Evolutionary conservation across 2,329 filamentous ascomycete species (phyloP).

Genomic region (Fusarium continuum): DNA sequence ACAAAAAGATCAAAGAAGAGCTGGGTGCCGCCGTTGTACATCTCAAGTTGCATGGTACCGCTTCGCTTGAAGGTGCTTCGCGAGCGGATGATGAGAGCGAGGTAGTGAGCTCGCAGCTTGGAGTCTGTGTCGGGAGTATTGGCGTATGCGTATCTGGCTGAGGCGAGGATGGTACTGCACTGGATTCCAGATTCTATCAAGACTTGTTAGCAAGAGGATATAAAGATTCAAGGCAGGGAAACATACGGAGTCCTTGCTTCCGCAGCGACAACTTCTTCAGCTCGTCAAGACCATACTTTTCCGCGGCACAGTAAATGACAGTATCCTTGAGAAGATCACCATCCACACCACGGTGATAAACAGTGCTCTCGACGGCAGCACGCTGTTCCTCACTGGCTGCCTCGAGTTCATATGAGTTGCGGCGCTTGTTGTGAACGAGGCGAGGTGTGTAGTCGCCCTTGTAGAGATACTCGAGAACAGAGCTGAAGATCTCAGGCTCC

Average conservation of each 20-base stretch:
- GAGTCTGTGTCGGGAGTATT: constrained; percentile 90
- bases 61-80: constrained; percentile 90
- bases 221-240: background rate
- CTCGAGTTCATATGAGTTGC: constrained; percentile 85
- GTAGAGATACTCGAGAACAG: constrained; percentile 89
- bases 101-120: constrained; percentile 89
- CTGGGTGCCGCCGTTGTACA: constrained; percentile 83
- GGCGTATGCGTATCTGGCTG: constrained; percentile 88
- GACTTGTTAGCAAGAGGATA: constrained; percentile 1
- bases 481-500: constrained; percentile 90
- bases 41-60: constrained; percentile 94
- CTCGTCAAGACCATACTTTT: constrained; percentile 83
- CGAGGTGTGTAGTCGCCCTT: constrained; percentile 93
- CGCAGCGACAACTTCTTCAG: constrained; percentile 85
- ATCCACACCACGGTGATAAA: constrained; percentile 72
- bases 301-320: constrained; percentile 87
- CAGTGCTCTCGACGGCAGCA: constrained; percentile 66
- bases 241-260: constrained; percentile 85
- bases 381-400: constrained; percentile 59
- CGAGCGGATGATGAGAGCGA: constrained; percentile 90
- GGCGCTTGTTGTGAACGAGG: constrained; percentile 81
- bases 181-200: constrained; percentile 76
- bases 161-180: constrained; percentile 84
- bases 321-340: constrained; percentile 85
- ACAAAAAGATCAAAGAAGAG: constrained; percentile 96